These are phyloP conservation scores for Plantago coronopus DNA, from an alignment of 305 asterid genomes.

Conservation along the genomic window DNA sequence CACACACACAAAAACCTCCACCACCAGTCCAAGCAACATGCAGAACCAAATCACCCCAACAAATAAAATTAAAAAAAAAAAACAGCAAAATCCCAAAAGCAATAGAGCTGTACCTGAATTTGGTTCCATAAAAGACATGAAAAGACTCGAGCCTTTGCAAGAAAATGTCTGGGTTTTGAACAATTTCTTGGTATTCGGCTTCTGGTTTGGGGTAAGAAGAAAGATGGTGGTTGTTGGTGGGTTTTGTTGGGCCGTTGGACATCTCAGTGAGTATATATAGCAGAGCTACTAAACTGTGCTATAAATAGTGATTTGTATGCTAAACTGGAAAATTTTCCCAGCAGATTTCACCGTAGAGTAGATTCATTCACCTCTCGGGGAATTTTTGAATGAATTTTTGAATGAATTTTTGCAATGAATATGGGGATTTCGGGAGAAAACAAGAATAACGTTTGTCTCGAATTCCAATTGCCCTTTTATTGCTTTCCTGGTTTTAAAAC, in stretches of 20 bases:
- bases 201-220: conserved; percentile 64
- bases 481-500: too few relatives aligned
- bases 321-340: neutral
- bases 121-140: conserved; percentile 49
- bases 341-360: conserved; percentile 1
- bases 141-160: conserved; percentile 60
- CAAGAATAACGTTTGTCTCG: neutral
- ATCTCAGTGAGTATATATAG: conserved; percentile 33
- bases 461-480: too few relatives aligned
- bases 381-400: neutral
- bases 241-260: conserved; percentile 43
- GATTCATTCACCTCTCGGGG: neutral
- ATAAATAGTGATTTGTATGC: neutral
- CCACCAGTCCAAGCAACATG: neutral
- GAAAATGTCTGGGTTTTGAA: conserved; percentile 62
- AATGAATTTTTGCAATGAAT: neutral
- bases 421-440: neutral
- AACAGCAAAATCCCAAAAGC: too few relatives aligned
- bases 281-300: neutral
- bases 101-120: conserved; percentile 42
- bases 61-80: neutral
- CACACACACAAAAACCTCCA: neutral
- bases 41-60: neutral
- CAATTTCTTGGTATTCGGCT: conserved; percentile 67
- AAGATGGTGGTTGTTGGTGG: conserved; percentile 30